A percentile compares a stretch with the other conserved stretches of the same genome.
Evolutionary conservation across 2,329 filamentous ascomycete species (phyloP).

Genomic region (Hymenotorrendiella dingleyae): DNA sequence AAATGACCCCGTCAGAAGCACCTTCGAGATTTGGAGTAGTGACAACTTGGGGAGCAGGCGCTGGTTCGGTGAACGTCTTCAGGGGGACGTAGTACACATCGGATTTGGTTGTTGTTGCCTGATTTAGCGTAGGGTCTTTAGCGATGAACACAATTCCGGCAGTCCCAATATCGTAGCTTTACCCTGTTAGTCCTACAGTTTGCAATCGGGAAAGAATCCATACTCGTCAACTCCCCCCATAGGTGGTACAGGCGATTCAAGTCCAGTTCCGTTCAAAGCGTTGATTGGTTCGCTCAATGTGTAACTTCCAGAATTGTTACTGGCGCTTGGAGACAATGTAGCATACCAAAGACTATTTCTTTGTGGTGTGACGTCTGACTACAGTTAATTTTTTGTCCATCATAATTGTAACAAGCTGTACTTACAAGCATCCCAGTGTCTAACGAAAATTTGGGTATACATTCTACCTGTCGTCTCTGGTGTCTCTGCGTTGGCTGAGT

Average conservation of each 20-base stretch:
- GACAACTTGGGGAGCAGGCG: constrained; percentile 11
- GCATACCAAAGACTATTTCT: constrained; percentile 25
- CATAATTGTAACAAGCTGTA: neutral
- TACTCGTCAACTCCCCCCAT: constrained; percentile 18
- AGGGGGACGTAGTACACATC: constrained; percentile 22
- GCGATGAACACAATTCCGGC: constrained; percentile 42
- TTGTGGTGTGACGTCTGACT: constrained; percentile 15
- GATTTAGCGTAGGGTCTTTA: constrained; percentile 41
- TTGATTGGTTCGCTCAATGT: constrained; percentile 22
- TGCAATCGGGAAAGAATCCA: neutral
- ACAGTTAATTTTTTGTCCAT: neutral
- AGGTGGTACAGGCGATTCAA: constrained; percentile 21
- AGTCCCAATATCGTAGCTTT: constrained; percentile 18
- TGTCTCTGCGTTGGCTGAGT: constrained; percentile 14
- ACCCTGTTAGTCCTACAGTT: constrained; percentile 1
- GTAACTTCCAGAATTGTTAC: constrained; percentile 10
- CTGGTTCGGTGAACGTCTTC: constrained; percentile 18
- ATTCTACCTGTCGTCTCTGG: constrained; percentile 15
- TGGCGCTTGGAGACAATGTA: constrained; percentile 12
- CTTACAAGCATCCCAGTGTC: constrained; percentile 26
- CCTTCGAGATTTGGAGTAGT: constrained; percentile 20
- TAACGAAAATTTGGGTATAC: constrained; percentile 20
- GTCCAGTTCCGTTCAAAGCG: constrained; percentile 20
- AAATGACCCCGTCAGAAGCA: constrained; percentile 45
- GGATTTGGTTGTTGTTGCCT: constrained; percentile 21